These are phyloP conservation scores for Beauveria scarabaeidicola DNA, from an alignment of 2,329 filamentous ascomycete genomes.

Conservation along the genomic window DNA sequence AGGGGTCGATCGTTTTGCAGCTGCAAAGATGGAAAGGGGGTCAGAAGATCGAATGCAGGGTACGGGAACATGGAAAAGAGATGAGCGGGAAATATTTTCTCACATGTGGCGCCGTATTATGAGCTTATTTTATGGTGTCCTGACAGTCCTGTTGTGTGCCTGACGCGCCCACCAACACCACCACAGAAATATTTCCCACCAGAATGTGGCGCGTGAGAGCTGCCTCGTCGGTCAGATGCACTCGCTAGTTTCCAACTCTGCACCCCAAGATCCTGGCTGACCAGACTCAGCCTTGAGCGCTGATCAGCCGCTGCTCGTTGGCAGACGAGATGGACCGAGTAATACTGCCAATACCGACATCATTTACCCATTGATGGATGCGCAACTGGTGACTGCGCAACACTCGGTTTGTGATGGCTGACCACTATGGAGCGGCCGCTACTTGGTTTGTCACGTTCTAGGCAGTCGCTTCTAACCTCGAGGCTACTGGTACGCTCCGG, in stretches of 20 bases:
- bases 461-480: background rate
- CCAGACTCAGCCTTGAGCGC: slow-evolving; percentile 5
- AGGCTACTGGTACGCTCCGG: background rate
- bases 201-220: slow-evolving; percentile 6
- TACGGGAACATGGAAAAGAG: background rate
- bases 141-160: background rate
- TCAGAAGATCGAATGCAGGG: background rate
- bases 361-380: background rate
- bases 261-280: slow-evolving; percentile 3
- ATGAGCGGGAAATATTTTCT: background rate
- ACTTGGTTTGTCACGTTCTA: background rate
- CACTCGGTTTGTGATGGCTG: background rate
- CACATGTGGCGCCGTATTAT: background rate
- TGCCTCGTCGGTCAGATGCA: slow-evolving; percentile 10
- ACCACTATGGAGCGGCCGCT: background rate
- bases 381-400: background rate
- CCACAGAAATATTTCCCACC: background rate
- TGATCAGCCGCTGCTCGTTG: slow-evolving; percentile 2
- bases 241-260: background rate
- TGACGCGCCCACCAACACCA: background rate
- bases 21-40: background rate
- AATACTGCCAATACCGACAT: background rate
- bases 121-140: no score
- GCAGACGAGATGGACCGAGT: background rate
- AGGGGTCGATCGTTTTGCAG: background rate